Evolutionary conservation across 805 yeast species (phyloP).

Genomic region (Tetrapisispora taiwanensis): DNA sequence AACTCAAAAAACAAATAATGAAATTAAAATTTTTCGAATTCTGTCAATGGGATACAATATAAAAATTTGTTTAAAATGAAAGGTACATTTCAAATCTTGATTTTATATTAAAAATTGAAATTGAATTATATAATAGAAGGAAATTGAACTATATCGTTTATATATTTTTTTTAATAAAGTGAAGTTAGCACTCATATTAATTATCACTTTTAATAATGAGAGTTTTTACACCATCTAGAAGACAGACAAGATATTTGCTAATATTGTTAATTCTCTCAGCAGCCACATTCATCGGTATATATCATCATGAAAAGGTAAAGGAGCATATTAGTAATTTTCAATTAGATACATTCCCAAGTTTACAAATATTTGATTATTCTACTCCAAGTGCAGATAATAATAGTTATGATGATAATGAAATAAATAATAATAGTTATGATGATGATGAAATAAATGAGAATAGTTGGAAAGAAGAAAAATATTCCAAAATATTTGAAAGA

Average conservation of each 20-base stretch:
- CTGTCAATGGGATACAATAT: no score
- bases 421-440: neutral
- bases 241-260: neutral
- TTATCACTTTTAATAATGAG: neutral
- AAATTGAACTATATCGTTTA: no score
- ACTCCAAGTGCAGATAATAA: neutral
- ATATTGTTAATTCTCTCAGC: neutral
- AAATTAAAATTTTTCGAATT: no score
- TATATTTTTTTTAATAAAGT: no score
- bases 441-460: neutral
- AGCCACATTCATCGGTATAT: neutral
- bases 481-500: neutral
- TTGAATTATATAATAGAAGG: no score
- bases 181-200: no score
- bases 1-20: no score
- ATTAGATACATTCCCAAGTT: neutral
- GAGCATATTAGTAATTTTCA: neutral
- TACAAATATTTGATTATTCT: neutral
- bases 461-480: neutral
- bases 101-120: no score
- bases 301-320: conserved; percentile 1
- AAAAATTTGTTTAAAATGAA: no score
- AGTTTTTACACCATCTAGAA: neutral
- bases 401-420: neutral
- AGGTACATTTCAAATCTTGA: no score